These are phyloP conservation scores for Hyphodiscus sp. DNA, from an alignment of 2,329 filamentous ascomycete species.

Conservation along the genomic window DNA sequence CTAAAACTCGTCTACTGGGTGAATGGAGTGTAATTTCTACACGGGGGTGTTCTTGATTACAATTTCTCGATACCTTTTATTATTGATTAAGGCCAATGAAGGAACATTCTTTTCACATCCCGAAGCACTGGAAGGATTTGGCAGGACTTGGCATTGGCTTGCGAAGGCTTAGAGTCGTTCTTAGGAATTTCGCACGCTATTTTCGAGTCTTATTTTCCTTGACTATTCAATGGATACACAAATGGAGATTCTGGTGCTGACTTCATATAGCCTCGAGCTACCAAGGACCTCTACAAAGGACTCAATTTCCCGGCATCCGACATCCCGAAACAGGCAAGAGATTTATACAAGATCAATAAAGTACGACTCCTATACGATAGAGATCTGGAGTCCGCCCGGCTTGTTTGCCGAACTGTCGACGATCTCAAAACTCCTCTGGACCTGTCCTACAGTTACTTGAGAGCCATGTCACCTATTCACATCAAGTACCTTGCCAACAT, in stretches of 20 bases:
- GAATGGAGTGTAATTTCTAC: too few relatives aligned
- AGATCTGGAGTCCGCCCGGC: slow-evolving; percentile 69
- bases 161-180: too few relatives aligned
- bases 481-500: slow-evolving; percentile 84
- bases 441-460: slow-evolving; percentile 63
- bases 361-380: slow-evolving; percentile 83
- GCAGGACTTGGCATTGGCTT: too few relatives aligned
- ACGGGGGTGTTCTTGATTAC: too few relatives aligned
- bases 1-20: neutral
- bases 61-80: too few relatives aligned
- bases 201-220: too few relatives aligned
- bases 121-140: too few relatives aligned
- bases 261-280: slow-evolving; percentile 71
- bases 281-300: slow-evolving; percentile 79
- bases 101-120: too few relatives aligned
- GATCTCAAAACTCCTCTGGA: slow-evolving; percentile 72
- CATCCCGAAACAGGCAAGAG: slow-evolving; percentile 77
- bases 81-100: too few relatives aligned
- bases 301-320: slow-evolving; percentile 84
- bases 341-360: slow-evolving; percentile 87
- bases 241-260: slow-evolving; percentile 77
- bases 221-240: slow-evolving; percentile 54
- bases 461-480: slow-evolving; percentile 87
- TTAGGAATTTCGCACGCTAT: too few relatives aligned
- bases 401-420: slow-evolving; percentile 71